A percentile compares a stretch with the other conserved stretches of the same genome.
These are phyloP conservation scores for Zizania latifolia DNA, from an alignment of 176 grass and related monocot genomes.

Conservation along the genomic window DNA sequence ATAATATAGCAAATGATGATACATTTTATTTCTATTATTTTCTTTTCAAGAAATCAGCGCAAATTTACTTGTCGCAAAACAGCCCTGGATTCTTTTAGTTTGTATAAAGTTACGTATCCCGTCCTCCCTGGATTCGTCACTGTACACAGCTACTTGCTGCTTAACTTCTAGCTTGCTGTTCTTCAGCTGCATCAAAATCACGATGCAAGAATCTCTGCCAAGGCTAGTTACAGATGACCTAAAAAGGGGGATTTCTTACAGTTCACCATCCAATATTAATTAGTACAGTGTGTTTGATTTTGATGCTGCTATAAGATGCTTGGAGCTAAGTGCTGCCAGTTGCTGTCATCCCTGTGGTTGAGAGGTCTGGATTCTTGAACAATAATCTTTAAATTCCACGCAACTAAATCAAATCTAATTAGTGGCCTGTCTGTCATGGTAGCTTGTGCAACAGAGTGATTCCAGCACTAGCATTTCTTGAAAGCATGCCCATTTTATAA, in stretches of 20 bases:
- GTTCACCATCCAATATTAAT: not conserved
- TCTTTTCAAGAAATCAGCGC: too few species aligned
- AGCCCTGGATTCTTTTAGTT: too few species aligned
- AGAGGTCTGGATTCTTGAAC: not conserved
- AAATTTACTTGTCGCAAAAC: too few species aligned
- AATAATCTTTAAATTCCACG: conserved; percentile 15
- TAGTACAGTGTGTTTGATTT: not conserved
- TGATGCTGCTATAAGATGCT: not conserved
- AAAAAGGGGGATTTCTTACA: not conserved
- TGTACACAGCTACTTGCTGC: not conserved
- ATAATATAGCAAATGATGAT: too few species aligned
- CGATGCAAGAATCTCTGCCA: not conserved
- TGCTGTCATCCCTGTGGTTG: not conserved
- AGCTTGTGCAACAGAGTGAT: not conserved
- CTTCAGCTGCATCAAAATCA: not conserved
- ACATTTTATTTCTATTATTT: too few species aligned
- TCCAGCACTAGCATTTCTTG: not conserved
- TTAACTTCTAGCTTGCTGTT: not conserved
- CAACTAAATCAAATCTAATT: not conserved
- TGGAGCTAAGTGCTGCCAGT: too few species aligned
- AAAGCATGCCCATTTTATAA: not conserved
- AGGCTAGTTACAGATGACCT: not conserved
- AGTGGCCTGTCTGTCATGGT: not conserved
- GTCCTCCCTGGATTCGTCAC: too few species aligned
- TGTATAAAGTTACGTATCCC: too few species aligned